Evolutionary conservation across 176 grass and related monocot species (phyloP).

Genomic region (Triticum urartu): DNA sequence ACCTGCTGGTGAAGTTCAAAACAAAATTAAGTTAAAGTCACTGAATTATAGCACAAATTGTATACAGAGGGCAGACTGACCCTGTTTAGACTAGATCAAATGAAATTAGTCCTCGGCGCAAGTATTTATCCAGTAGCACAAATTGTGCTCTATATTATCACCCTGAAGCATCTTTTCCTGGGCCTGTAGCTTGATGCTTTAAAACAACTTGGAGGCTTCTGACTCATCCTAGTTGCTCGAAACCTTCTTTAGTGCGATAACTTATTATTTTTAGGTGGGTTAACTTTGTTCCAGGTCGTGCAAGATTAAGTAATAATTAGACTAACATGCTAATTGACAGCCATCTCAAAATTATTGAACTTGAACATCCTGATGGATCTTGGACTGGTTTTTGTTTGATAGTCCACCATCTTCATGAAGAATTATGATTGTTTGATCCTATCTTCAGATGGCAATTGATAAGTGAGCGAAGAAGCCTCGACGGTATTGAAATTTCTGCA

Average conservation of each 20-base stretch:
- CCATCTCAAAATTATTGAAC: not conserved
- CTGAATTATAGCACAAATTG: not conserved
- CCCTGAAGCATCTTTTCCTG: not conserved
- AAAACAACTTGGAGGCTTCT: not conserved
- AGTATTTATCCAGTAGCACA: not conserved
- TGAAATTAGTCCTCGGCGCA: not conserved
- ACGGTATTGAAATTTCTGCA: not conserved
- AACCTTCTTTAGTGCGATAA: not conserved
- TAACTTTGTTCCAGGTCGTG: not conserved
- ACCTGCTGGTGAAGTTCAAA: conserved; percentile 8
- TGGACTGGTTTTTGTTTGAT: not conserved
- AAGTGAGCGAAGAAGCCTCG: not conserved
- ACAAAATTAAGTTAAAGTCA: not conserved
- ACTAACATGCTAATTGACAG: not conserved
- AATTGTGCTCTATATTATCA: not conserved
- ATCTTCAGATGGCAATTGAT: not conserved
- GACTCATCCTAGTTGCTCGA: not conserved
- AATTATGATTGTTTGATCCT: not conserved
- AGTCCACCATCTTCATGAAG: not conserved
- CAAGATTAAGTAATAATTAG: not conserved
- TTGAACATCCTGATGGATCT: not conserved
- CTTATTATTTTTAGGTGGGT: not conserved
- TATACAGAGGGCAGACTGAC: not conserved
- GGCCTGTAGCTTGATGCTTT: not conserved
- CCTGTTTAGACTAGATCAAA: not conserved